Conservation (phyloP, 441 rosid genomes). For the Populus hybrid region DNA sequence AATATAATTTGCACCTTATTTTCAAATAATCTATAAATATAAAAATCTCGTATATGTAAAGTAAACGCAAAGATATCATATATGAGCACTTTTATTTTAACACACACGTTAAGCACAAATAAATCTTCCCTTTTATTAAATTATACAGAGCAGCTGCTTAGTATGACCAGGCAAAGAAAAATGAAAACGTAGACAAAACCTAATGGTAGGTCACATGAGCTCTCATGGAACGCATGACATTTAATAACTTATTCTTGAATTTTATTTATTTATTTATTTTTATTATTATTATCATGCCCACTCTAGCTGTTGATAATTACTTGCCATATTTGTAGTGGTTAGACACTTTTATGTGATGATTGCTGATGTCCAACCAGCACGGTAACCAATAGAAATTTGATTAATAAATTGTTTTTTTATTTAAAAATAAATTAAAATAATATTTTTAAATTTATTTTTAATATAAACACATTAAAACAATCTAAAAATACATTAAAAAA, state of each 20-base stretch:
- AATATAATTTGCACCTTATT: too few relatives aligned
- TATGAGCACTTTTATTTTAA: background rate
- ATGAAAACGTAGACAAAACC: constrained; percentile 20
- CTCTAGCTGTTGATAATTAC: constrained; percentile 18
- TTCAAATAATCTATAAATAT: too few relatives aligned
- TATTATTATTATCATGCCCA: constrained; percentile 12
- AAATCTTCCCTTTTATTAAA: background rate
- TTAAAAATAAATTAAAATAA: too few relatives aligned
- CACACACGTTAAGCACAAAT: background rate
- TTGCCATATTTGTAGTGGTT: background rate
- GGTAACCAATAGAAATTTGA: background rate
- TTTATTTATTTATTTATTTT: background rate
- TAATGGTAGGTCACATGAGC: constrained; percentile 34
- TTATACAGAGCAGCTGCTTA: background rate
- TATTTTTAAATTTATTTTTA: too few relatives aligned
- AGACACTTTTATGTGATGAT: background rate
- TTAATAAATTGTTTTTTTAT: background rate
- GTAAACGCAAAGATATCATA: too few relatives aligned
- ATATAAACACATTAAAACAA: too few relatives aligned
- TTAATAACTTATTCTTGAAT: constrained; percentile 9
- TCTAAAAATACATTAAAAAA: too few relatives aligned
- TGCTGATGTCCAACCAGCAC: constrained; percentile 10
- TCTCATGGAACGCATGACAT: constrained; percentile 30
- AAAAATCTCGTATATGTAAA: too few relatives aligned
- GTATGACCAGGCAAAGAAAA: constrained; percentile 5